Evolutionary conservation across 768 basidiomycete species (phyloP), one percentile per base, ranked within the genome.

Genomic region (Tricholoma saponaceum): DNA sequence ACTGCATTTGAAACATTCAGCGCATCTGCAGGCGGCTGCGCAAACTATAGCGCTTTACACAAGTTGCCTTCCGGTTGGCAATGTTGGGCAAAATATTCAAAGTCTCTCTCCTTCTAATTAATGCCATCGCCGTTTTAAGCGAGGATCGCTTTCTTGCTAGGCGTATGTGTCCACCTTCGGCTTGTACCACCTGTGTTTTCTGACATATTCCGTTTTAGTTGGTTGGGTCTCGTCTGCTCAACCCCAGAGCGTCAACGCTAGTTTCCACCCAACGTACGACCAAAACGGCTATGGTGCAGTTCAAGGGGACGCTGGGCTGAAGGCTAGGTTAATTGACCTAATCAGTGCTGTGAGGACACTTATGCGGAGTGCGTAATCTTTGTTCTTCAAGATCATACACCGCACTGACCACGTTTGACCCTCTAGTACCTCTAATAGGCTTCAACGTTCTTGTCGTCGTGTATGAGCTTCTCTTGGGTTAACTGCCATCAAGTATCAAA

Each of bases 91-190:
- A 82, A 14, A 82, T 97, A 62, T 74, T 98, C 64, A 93, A 97
- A 77, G 88, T 94, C 56, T 77, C 85, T 23, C 79, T 99, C 22
- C 84, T 99, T 43, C 78, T 98, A 68, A 84, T 95, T 65, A 98
- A 99, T 71, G 92, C 95, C 46, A 85, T 98, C 71, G 96, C 96
- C 7, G 87, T 99, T 57, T 80, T 99, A 60, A 96, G 87, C 66
- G 96, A 99, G 73, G 96, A 99, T 65, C 84, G 96, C 6, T 99
- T 99, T 74, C 86, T 99, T 55, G 89, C 94, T 20, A 80, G 87
- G 69, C 94, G 95, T 96, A 69, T 64, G 89, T 81, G 57, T 39
- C 51, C 8, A 57, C 57, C 25, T 56, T 41, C 55, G 52, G 39
- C 51, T 22, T 35, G 26, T 23, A 47, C 32, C 51, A 39, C 28